These are phyloP conservation scores for Astrothelium macrocarpum DNA, from an alignment of 495 filamentous ascomycete genomes.

Conservation along the genomic window DNA sequence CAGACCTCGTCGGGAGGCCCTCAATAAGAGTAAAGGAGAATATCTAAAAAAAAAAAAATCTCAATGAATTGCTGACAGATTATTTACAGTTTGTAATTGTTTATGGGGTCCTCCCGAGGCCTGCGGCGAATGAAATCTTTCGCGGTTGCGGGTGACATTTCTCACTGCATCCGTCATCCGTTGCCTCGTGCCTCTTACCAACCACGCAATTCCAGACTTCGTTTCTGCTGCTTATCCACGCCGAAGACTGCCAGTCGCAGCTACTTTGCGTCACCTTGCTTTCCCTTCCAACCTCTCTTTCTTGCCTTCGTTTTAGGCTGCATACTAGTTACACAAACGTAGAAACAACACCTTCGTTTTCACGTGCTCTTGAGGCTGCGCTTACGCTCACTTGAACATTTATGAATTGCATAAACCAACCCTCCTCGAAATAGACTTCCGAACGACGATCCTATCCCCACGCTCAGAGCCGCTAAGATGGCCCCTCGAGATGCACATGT, in stretches of 20 bases:
- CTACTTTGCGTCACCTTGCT: neutral
- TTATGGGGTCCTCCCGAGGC: too few species aligned
- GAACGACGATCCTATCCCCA: neutral
- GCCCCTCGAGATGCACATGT: neutral
- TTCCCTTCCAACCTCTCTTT: neutral
- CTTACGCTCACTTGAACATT: neutral
- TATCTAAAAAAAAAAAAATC: too few species aligned
- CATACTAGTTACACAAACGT: neutral
- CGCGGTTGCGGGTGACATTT: too few species aligned
- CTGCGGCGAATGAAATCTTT: too few species aligned
- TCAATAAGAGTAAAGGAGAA: too few species aligned
- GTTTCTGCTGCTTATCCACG: neutral
- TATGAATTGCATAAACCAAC: neutral
- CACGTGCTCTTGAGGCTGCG: neutral
- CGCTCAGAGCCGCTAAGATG: neutral
- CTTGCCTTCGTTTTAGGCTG: neutral
- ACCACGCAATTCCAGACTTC: neutral
- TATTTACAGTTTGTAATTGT: too few species aligned
- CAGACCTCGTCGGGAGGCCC: too few species aligned
- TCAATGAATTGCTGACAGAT: too few species aligned
- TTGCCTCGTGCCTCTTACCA: neutral
- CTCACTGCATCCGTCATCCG: slow-evolving; percentile 4
- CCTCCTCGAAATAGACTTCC: neutral
- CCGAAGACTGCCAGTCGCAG: neutral
- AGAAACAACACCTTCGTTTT: neutral